Conservation (phyloP, 768 basidiomycete genomes). For the Piloderma croceum region DNA sequence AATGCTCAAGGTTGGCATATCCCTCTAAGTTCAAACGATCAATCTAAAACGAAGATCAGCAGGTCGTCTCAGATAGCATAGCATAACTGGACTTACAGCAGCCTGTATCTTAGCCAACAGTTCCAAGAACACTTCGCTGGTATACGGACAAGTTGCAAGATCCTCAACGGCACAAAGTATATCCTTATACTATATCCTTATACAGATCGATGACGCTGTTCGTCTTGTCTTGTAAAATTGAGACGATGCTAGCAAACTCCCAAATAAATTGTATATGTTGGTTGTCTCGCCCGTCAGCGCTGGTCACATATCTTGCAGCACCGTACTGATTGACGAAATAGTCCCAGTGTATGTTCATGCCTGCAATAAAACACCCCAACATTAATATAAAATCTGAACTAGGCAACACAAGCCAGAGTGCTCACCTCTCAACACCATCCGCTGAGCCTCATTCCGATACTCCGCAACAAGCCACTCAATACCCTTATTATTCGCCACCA, state of each 20-base stretch:
- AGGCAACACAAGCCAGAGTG: not conserved
- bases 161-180: too few species aligned
- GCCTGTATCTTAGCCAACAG: constrained; percentile 77
- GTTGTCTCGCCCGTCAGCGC: constrained; percentile 76
- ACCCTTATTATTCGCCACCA: too few species aligned
- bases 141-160: too few species aligned
- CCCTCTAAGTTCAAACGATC: too few species aligned
- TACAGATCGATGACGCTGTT: constrained; percentile 90
- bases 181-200: constrained; percentile 75
- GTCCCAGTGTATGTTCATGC: too few species aligned
- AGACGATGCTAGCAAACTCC: constrained; percentile 91
- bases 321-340: constrained; percentile 96
- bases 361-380: constrained; percentile 97
- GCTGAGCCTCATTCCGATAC: too few species aligned
- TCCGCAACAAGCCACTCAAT: too few species aligned
- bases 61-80: too few species aligned
- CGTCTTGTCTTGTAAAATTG: constrained; percentile 89
- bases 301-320: constrained; percentile 64
- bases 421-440: constrained; percentile 87
- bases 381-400: constrained; percentile 37
- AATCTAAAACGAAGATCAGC: too few species aligned
- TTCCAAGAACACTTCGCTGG: constrained; percentile 75
- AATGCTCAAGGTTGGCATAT: constrained; percentile 85
- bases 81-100: constrained; percentile 51
- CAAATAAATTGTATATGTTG: constrained; percentile 90